These are phyloP conservation scores for Phanerochaete carnosa DNA, from an alignment of 768 basidiomycete species.

Conservation along the genomic window DNA sequence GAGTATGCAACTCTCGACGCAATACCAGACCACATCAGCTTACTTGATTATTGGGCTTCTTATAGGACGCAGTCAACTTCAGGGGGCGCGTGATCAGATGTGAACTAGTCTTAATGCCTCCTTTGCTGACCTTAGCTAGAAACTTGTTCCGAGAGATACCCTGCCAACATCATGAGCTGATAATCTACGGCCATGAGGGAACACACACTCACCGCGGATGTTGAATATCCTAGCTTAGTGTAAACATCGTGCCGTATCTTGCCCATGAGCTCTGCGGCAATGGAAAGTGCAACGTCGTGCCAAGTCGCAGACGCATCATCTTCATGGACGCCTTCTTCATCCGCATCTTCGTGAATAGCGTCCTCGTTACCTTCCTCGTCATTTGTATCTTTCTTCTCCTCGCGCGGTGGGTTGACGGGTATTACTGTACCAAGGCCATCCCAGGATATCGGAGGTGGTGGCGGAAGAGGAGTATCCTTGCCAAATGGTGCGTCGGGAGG, in stretches of 20 bases:
- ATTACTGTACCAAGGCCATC: constrained; percentile 56
- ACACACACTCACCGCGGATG: constrained; percentile 67
- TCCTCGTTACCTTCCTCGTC: constrained; percentile 4
- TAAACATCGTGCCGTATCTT: constrained; percentile 67
- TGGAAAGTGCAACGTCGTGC: constrained; percentile 89
- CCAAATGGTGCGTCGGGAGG: constrained; percentile 69
- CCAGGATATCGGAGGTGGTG: constrained; percentile 67
- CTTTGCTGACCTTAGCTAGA: constrained; percentile 71
- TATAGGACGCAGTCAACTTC: constrained; percentile 86
- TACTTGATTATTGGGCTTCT: constrained; percentile 88
- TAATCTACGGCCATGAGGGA: neutral
- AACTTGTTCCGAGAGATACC: constrained; percentile 94
- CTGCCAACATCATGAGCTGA: constrained; percentile 32
- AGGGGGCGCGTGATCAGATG: neutral
- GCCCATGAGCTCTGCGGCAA: constrained; percentile 86
- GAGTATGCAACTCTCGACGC: neutral
- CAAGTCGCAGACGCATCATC: constrained; percentile 54
- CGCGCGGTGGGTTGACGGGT: constrained; percentile 39
- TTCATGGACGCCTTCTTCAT: constrained; percentile 3
- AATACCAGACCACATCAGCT: neutral
- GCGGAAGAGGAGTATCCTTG: constrained; percentile 73
- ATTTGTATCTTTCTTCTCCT: neutral
- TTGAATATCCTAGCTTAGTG: constrained; percentile 82
- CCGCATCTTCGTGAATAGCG: neutral
- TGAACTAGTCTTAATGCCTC: neutral